Percentiles rank a stretch among this genome's conserved stretches.
These are phyloP conservation scores for Aspergillus udagawae DNA, from an alignment of 2,329 filamentous ascomycete genomes.

Conservation along the genomic window DNA sequence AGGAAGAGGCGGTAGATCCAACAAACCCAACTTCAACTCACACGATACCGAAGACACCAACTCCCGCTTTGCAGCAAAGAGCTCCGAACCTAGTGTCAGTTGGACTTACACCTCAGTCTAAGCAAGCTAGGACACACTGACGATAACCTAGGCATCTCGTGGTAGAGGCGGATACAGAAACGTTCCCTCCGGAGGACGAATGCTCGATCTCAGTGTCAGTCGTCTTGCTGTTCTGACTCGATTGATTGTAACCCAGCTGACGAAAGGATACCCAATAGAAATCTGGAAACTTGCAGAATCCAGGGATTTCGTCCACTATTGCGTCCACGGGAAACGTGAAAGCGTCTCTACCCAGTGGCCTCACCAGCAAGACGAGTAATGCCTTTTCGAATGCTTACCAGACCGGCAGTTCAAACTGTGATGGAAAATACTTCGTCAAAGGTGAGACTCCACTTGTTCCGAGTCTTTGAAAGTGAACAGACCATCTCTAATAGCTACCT, in stretches of 20 bases:
- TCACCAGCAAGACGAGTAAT: not conserved
- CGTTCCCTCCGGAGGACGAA: not conserved
- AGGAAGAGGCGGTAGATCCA: not conserved
- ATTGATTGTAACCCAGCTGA: not conserved
- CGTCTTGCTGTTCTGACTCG: not conserved
- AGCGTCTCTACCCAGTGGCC: too few species aligned
- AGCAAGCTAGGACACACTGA: not conserved
- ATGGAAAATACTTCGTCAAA: not conserved
- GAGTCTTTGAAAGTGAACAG: not conserved
- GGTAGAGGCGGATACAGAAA: not conserved
- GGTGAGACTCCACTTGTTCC: not conserved
- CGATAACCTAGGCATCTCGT: not conserved
- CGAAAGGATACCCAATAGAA: not conserved
- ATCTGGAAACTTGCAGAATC: not conserved
- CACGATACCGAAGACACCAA: not conserved
- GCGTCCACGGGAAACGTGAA: too few species aligned
- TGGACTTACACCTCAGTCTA: not conserved
- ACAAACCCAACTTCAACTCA: not conserved
- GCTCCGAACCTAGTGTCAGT: not conserved
- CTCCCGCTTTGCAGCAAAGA: not conserved
- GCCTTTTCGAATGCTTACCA: not conserved
- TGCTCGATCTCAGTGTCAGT: not conserved
- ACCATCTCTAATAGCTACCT: not conserved
- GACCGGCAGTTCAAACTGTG: not conserved
- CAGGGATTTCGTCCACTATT: too few species aligned